phyloP scores from a whole-genome alignment of 2,329 filamentous ascomycete species.

The Penicillium corylophilum region DNA sequence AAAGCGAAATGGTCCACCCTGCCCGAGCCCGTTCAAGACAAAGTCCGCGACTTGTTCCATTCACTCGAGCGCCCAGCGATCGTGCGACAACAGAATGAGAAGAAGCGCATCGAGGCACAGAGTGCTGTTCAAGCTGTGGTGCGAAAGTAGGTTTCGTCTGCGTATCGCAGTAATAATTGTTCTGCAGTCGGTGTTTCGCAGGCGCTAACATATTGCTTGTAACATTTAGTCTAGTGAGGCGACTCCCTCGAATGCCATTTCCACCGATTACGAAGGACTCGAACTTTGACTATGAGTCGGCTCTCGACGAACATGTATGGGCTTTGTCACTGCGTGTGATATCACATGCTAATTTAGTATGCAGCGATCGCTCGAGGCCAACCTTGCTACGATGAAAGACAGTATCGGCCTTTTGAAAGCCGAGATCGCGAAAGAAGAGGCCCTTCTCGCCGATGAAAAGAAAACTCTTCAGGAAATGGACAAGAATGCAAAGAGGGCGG shows the following conservation, averaged over 20 bases:
- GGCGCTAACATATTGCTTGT: neutral
- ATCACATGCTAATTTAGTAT: conserved; percentile 11
- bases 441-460: conserved; percentile 41
- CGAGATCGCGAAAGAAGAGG: conserved; percentile 45
- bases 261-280: conserved; percentile 44
- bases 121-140: conserved; percentile 42
- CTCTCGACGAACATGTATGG: conserved; percentile 44
- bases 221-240: conserved; percentile 35
- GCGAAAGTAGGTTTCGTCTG: conserved; percentile 36
- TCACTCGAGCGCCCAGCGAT: conserved; percentile 46
- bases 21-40: conserved; percentile 43
- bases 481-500: conserved; percentile 43
- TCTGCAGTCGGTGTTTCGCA: neutral
- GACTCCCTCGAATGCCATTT: conserved; percentile 48
- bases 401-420: conserved; percentile 41
- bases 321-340: neutral
- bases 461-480: conserved; percentile 44
- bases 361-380: conserved; percentile 39
- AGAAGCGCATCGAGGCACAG: conserved; percentile 44
- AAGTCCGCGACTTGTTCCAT: conserved; percentile 43
- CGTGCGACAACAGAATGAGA: conserved; percentile 42
- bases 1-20: conserved; percentile 48
- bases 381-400: conserved; percentile 40
- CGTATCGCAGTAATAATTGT: neutral
- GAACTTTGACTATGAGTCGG: conserved; percentile 46